Percentiles rank a stretch among this genome's conserved stretches.
Evolutionary conservation across 345 rosid species (phyloP).

Genomic region (Leavenworthia alabamica): DNA sequence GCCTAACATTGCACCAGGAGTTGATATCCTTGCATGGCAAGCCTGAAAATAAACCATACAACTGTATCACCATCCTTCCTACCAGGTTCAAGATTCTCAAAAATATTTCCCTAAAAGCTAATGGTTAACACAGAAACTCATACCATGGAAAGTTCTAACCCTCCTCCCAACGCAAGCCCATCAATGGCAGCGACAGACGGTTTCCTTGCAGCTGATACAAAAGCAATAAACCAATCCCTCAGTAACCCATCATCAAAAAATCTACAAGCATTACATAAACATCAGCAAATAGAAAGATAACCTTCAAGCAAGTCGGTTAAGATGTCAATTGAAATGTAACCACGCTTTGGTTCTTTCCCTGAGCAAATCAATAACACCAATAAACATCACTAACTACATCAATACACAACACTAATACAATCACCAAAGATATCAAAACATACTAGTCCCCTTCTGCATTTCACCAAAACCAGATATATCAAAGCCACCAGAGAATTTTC

Average conservation of each 20-base stretch:
- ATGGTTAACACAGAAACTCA: slow-evolving; percentile 1
- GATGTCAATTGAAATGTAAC: slow-evolving; percentile 55
- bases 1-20: slow-evolving; percentile 71
- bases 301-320: slow-evolving; percentile 73
- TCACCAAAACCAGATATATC: slow-evolving; percentile 71
- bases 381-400: neutral
- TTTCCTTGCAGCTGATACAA: slow-evolving; percentile 64
- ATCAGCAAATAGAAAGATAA: slow-evolving; percentile 15
- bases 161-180: slow-evolving; percentile 98
- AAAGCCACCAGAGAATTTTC: slow-evolving; percentile 95
- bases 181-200: slow-evolving; percentile 98
- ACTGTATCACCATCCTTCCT: slow-evolving; percentile 1
- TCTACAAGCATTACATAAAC: neutral
- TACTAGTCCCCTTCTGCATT: slow-evolving; percentile 59
- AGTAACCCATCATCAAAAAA: neutral
- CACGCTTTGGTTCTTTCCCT: slow-evolving; percentile 57
- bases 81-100: slow-evolving; percentile 9
- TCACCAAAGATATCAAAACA: slow-evolving; percentile 6
- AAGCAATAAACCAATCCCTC: slow-evolving; percentile 16
- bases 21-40: slow-evolving; percentile 85
- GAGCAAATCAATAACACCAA: slow-evolving; percentile 23
- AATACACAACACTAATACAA: slow-evolving; percentile 2
- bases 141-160: slow-evolving; percentile 95
- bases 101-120: neutral
- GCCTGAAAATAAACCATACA: slow-evolving; percentile 39